Base-by-base conservation (phyloP, 306 rosid genomes). In the Cucumis hystrix region DNA sequence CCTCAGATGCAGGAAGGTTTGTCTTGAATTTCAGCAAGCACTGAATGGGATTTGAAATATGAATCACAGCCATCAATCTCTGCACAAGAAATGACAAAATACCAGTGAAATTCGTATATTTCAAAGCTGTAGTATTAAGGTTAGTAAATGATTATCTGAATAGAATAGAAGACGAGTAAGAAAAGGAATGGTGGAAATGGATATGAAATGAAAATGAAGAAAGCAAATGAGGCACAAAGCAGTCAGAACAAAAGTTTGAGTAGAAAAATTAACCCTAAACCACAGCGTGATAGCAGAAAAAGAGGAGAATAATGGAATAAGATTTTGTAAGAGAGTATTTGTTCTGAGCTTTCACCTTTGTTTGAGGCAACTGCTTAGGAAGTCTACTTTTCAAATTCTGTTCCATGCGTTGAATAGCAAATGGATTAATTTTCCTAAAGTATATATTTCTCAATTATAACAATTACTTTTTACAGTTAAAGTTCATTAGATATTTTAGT, bases 21-120 rank as follows among this genome's bases (percentile, higher is more conserved):
- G 77, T 23, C 54, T 73, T 77, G 74, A 77, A 21, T 52, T 77
- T 82, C 62, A 49, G 59, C 65, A 83, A 55, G 57, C 76, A 79
- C 47, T 81, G 78, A 71, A 85, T 20, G 82, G 81, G 35, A 41
- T 82, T 67, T 73, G 61, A 78, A 4, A 86, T 60, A 63, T 82
- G 83, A 79, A 89, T 73, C 64, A 83, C 88, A 72, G 91, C 97
- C 98, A 95, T 92, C 73, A 78, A 69, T 3, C 66, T 70, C 86
- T 84, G 74, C 84, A 58, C 28, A 30, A 51, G 40, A 52, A 37
- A 39, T 23, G 39, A 51, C 9, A 69, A 55, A 68, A 10, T 9
- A 79, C 6, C 5, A 35, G 2, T 21, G 33, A 23, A 59, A 43
- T 39, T 37, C 7, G 37, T 2, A 3, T n/a, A 18, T 6, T 12